phyloP scores from a whole-genome alignment of 2,329 filamentous ascomycete genomes.

The Byssochlamys sp. region DNA sequence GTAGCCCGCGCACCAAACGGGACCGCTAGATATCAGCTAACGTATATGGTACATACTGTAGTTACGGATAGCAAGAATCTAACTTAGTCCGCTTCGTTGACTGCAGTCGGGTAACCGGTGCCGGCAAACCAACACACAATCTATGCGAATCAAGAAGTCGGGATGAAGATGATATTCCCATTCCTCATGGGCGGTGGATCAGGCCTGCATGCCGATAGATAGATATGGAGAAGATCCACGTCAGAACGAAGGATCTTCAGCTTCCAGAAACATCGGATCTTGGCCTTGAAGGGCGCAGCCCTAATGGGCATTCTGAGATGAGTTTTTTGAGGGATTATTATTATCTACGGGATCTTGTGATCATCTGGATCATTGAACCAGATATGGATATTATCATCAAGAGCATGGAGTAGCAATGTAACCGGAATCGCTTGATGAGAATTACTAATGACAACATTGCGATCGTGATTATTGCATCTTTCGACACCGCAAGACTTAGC shows the following conservation, averaged over 20 bases:
- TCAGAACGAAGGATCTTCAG: background rate
- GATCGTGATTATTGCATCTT: background rate
- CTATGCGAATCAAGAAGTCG: background rate
- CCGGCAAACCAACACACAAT: background rate
- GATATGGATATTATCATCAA: background rate
- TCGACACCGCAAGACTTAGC: too few species aligned
- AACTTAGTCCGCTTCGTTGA: background rate
- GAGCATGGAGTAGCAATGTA: background rate
- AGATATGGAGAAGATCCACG: background rate
- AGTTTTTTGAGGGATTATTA: background rate
- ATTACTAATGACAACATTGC: background rate
- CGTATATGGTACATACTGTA: too few species aligned
- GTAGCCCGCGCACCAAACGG: background rate
- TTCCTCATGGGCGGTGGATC: background rate
- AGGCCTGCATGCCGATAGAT: background rate
- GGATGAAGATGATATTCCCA: background rate
- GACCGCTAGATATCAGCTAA: too few species aligned
- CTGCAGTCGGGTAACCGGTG: background rate
- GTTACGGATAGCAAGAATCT: too few species aligned
- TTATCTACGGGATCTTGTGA: background rate
- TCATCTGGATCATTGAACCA: background rate
- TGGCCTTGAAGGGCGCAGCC: background rate
- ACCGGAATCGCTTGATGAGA: too few species aligned
- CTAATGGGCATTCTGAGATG: background rate
- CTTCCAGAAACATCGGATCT: background rate